These are phyloP conservation scores for Annulohypoxylon moriforme DNA, from an alignment of 495 filamentous ascomycete species.

Conservation along the genomic window DNA sequence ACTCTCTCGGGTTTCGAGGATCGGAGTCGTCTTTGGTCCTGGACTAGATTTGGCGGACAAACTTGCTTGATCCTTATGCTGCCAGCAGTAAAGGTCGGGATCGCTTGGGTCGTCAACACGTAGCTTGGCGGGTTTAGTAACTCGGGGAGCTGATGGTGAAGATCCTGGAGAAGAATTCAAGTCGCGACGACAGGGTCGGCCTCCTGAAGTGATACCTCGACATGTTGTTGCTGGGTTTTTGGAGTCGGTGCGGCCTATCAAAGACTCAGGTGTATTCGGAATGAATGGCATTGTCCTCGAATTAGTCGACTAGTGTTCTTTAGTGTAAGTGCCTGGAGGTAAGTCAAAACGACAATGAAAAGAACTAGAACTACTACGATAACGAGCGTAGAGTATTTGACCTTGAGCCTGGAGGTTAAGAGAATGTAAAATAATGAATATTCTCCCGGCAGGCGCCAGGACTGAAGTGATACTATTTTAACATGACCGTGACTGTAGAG, in stretches of 20 bases:
- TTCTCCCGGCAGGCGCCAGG: constrained; percentile 6
- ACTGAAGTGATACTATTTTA: constrained; percentile 12
- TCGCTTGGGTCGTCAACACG: constrained; percentile 61
- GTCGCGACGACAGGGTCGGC: constrained; percentile 80
- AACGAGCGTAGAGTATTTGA: constrained; percentile 18
- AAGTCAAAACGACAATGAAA: constrained; percentile 5
- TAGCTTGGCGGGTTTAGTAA: constrained; percentile 54
- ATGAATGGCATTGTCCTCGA: constrained; percentile 74
- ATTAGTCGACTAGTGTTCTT: background rate
- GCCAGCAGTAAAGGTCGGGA: constrained; percentile 80
- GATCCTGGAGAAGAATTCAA: constrained; percentile 60
- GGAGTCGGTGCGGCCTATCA: constrained; percentile 80
- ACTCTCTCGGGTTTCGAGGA: constrained; percentile 72
- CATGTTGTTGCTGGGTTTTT: constrained; percentile 88
- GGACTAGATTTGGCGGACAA: constrained; percentile 56
- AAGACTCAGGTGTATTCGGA: constrained; percentile 84
- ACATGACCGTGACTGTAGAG: constrained; percentile 3
- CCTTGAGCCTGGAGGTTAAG: background rate
- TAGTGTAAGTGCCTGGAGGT: background rate
- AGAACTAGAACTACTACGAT: background rate
- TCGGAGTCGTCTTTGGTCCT: constrained; percentile 50
- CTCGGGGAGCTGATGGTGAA: constrained; percentile 43
- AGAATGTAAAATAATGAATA: constrained; percentile 7
- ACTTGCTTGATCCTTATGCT: constrained; percentile 88
- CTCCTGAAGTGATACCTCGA: constrained; percentile 80